These are phyloP conservation scores for Calendula officinalis DNA, from an alignment of 129 eudicot genomes.

Conservation along the genomic window DNA sequence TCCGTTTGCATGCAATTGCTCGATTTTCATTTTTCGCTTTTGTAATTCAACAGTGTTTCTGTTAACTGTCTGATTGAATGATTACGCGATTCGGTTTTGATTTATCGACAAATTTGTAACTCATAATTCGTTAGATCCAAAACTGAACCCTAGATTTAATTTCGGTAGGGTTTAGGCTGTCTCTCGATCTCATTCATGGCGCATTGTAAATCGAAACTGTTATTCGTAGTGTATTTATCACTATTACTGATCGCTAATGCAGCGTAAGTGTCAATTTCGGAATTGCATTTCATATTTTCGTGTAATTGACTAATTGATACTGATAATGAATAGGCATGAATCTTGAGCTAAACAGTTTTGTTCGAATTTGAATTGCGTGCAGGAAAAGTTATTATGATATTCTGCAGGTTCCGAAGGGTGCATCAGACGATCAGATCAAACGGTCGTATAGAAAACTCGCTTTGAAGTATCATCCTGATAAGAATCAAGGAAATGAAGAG, in stretches of 20 bases:
- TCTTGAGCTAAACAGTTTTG: background rate
- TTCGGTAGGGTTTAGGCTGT: too few relatives aligned
- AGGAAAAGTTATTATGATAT: slow-evolving; percentile 96
- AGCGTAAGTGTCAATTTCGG: slow-evolving; percentile 50
- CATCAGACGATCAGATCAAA: slow-evolving; percentile 91
- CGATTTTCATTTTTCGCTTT: too few relatives aligned
- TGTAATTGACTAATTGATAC: too few relatives aligned
- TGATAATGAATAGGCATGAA: background rate
- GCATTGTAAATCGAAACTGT: slow-evolving; percentile 56
- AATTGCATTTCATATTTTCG: background rate
- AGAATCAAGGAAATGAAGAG: slow-evolving; percentile 82
- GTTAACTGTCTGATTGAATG: too few relatives aligned
- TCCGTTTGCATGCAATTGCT: too few relatives aligned
- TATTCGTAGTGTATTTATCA: slow-evolving; percentile 46
- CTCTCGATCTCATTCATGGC: slow-evolving; percentile 38
- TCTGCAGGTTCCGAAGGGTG: slow-evolving; percentile 87
- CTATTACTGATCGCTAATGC: slow-evolving; percentile 56
- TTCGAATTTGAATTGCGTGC: slow-evolving; percentile 8
- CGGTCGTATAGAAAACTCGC: slow-evolving; percentile 78
- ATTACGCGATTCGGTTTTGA: too few relatives aligned
- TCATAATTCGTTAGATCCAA: too few relatives aligned
- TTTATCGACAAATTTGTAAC: too few relatives aligned
- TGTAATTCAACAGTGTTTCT: too few relatives aligned
- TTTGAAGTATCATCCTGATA: slow-evolving; percentile 83
- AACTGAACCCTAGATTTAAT: too few relatives aligned